These are phyloP conservation scores for Monosporozyma yasuniensis DNA, from an alignment of 805 yeast species.

Conservation along the genomic window DNA sequence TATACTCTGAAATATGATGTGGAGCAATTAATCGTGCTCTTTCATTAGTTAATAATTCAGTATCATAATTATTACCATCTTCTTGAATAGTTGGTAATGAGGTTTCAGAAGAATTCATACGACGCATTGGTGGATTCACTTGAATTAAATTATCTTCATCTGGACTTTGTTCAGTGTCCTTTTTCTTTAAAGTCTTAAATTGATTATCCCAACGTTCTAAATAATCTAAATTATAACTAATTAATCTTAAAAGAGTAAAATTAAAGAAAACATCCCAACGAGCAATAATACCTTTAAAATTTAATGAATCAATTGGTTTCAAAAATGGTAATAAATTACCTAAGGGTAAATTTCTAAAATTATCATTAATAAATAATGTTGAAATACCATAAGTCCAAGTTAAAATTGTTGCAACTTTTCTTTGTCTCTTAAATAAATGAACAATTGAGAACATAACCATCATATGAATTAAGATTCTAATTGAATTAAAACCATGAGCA, in stretches of 20 bases:
- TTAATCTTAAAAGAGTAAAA: constrained; percentile 74
- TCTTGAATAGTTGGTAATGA: constrained; percentile 15
- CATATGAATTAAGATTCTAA: constrained; percentile 55
- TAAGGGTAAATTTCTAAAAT: constrained; percentile 44
- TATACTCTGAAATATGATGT: constrained; percentile 52
- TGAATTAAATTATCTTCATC: background rate
- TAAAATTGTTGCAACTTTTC: constrained; percentile 33
- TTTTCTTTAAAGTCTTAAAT: constrained; percentile 35
- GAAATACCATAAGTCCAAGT: constrained; percentile 79
- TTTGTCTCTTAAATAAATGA: constrained; percentile 21
- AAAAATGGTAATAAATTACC: constrained; percentile 36
- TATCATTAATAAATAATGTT: constrained; percentile 70
- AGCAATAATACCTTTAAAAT: constrained; percentile 62
- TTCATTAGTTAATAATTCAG: constrained; percentile 37
- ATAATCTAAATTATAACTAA: constrained; percentile 78
- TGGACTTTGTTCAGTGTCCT: background rate
- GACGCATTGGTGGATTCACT: background rate
- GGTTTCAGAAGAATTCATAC: constrained; percentile 1
- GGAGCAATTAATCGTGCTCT: constrained; percentile 58
- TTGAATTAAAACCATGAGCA: constrained; percentile 70
- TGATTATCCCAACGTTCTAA: constrained; percentile 35
- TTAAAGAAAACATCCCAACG: constrained; percentile 97
- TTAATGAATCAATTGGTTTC: constrained; percentile 43
- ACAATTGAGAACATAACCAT: constrained; percentile 37
- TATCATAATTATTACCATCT: constrained; percentile 12